Base-by-base conservation (phyloP, 148 eudicot species). In the Vaccinium darrowii region DNA sequence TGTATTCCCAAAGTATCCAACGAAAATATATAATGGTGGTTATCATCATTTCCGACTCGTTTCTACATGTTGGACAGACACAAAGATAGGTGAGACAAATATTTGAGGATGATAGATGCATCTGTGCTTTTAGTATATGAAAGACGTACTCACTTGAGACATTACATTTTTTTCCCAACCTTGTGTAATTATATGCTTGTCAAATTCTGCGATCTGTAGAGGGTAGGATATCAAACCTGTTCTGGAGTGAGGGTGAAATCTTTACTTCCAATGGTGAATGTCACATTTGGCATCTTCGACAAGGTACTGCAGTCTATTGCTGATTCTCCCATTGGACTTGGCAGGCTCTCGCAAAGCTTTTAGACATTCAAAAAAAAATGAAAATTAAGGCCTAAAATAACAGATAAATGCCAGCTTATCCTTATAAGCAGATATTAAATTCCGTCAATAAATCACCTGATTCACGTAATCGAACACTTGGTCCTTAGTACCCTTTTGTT, bases 301-400 rank as follows among this genome's bases (percentile, higher is more conserved):
- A 96, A 47, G 78, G 79, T 72, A 54, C 89, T 87, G 86, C 98
- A 96, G 82, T 94, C 93, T 5, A 96, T 83, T 51, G 90, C 73
- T 7, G 98, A 90, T 85, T 94, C 94, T 84, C 94, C 95, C 83
- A 88, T 90, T 47, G 98, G 98, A 89, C 95, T 94, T 78, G 98
- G 98, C 43, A 94, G 62, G 87, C 90, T 92, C 36, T 93, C 92
- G 78, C 98, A 96, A 39, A 96, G 98, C 98, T 96, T 86, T 81
- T 83, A 80, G 39, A 82, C 54, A 52, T 21, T 4, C 3, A 62
- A n/a, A 72, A 39, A 7, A 33, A 0, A 16, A 14, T 36, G 51
- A 16, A 36, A 73, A 30, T 36, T 72, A 50, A 81, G 27, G 25
- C n/a, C 16, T 56, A 21, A 56, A 25, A 72, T 18, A 76, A 62